These are phyloP conservation scores for Aspergillus bertholletiae DNA, from an alignment of 495 filamentous ascomycete species.

Conservation along the genomic window DNA sequence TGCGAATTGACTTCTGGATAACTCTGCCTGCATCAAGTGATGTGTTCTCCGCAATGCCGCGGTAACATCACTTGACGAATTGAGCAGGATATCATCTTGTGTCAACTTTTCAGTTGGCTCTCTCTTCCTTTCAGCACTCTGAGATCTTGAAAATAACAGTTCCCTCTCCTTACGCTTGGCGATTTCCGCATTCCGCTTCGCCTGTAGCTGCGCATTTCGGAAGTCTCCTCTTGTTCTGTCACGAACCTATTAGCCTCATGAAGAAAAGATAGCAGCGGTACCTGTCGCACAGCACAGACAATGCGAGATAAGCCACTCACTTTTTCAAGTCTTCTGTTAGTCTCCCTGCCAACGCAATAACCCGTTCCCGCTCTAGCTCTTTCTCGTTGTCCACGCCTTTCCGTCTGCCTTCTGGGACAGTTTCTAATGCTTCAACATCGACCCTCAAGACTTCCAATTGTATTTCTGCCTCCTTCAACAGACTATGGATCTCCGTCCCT, in stretches of 20 bases:
- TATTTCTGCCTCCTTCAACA: constrained; percentile 78
- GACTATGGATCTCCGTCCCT: constrained; percentile 73
- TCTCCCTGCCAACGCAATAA: constrained; percentile 60
- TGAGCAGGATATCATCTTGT: constrained; percentile 64
- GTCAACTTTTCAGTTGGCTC: constrained; percentile 47
- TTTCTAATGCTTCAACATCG: constrained; percentile 67
- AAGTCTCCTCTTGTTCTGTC: constrained; percentile 68
- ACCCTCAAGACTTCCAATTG: constrained; percentile 79
- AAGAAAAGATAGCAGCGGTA: neutral
- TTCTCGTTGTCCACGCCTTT: constrained; percentile 42
- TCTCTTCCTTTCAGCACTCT: constrained; percentile 31
- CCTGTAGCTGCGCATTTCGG: constrained; percentile 78
- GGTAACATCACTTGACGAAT: constrained; percentile 80
- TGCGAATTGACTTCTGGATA: constrained; percentile 81
- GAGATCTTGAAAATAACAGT: constrained; percentile 60
- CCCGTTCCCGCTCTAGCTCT: constrained; percentile 53
- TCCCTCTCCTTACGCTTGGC: constrained; percentile 75
- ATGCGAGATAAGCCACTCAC: constrained; percentile 35
- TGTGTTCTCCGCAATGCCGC: constrained; percentile 80
- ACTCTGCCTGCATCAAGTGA: constrained; percentile 73
- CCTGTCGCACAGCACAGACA: neutral
- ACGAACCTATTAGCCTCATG: constrained; percentile 7
- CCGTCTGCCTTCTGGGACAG: constrained; percentile 33
- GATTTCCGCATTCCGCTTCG: constrained; percentile 69
- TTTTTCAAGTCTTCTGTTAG: constrained; percentile 65